Evolutionary conservation across 1,284 basidiomycete genomes (phyloP).

Genomic region (Rhizoctonia solani): DNA sequence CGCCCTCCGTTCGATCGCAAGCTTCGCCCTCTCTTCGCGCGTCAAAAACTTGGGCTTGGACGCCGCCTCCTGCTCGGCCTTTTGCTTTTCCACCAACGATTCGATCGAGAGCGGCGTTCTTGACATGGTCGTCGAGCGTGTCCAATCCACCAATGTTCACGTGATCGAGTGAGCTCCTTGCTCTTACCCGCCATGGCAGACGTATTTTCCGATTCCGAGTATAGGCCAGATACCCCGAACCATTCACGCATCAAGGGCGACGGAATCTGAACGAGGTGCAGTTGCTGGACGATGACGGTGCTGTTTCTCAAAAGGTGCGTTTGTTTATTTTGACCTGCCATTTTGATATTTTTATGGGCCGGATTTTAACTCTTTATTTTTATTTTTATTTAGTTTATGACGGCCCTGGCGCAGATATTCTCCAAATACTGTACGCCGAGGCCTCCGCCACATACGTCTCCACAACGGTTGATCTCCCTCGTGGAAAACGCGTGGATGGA

Average conservation of each 20-base stretch:
- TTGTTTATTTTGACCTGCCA: not conserved
- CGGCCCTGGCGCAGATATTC: slow-evolving; percentile 69
- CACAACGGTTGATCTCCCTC: slow-evolving; percentile 9
- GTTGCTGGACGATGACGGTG: slow-evolving; percentile 67
- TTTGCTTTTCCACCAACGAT: slow-evolving; percentile 81
- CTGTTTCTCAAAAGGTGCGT: slow-evolving; percentile 62
- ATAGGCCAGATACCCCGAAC: slow-evolving; percentile 64
- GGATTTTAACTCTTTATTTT: not conserved
- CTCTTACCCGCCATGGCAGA: too few species aligned
- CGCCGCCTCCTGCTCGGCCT: slow-evolving; percentile 83
- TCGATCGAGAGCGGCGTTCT: slow-evolving; percentile 75
- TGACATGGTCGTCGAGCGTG: not conserved
- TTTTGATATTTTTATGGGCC: too few species aligned
- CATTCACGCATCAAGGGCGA: slow-evolving; percentile 60
- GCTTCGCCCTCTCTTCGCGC: slow-evolving; percentile 83
- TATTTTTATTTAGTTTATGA: slow-evolving; percentile 64
- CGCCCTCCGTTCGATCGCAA: slow-evolving; percentile 84
- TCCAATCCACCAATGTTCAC: too few species aligned
- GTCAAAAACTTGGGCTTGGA: slow-evolving; percentile 90
- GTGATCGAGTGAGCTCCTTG: too few species aligned
- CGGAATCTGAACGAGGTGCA: slow-evolving; percentile 54
- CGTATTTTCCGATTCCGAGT: too few species aligned
- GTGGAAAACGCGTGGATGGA: slow-evolving; percentile 55
- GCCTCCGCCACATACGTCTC: slow-evolving; percentile 50
- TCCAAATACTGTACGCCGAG: slow-evolving; percentile 70